Base-by-base conservation (phyloP, 306 rosid genomes). In the Trifolium subterraneum region DNA sequence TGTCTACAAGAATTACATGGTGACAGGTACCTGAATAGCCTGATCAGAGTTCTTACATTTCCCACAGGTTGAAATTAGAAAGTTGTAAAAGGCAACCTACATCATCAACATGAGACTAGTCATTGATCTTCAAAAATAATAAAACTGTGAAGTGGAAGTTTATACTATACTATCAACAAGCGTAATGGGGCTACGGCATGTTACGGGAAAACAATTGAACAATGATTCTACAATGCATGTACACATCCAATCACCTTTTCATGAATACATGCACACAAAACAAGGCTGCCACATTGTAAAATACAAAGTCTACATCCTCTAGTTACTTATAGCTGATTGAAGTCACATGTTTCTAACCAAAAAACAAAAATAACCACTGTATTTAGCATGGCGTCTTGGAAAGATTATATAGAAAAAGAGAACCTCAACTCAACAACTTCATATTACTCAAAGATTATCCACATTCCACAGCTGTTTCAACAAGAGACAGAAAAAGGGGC, bases 31-130 rank as follows among this genome's bases (percentile, higher is more conserved):
- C 99, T 68, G 89, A 84, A 92, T 62, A 39, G 97, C 97, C 77
- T 82, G 88, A 75, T 92, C 93, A 52, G 96, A 85, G 78, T 90
- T 81, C 75, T 86, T 83, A 83, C 95, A 88, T 83, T 87, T 94
- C 56, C 99, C 99, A 50, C 99, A 94, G 54, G 84, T 71, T 36
- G 97, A 83, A 58, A 94, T 92, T 83, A 92, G 82, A 74, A 87
- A 71, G 85, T 94, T 94, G 82, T 84, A 94, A 31, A 87, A 75
- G 74, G 81, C 79, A 74, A 88, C 99, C 99, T 94, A 67, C 29
- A 79, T 31, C 74, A 80, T 27, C 52, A 51, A 84, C 29, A 62
- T 52, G 64, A 73, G 41, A 78, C 58, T 51, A 10, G 23, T 74
- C 67, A 81, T 50, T 27, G 68, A 78, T 54, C 60, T 14, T 41